Base-by-base conservation (phyloP, 495 filamentous ascomycete species). In the Penicillium macrosclerotiorum region DNA sequence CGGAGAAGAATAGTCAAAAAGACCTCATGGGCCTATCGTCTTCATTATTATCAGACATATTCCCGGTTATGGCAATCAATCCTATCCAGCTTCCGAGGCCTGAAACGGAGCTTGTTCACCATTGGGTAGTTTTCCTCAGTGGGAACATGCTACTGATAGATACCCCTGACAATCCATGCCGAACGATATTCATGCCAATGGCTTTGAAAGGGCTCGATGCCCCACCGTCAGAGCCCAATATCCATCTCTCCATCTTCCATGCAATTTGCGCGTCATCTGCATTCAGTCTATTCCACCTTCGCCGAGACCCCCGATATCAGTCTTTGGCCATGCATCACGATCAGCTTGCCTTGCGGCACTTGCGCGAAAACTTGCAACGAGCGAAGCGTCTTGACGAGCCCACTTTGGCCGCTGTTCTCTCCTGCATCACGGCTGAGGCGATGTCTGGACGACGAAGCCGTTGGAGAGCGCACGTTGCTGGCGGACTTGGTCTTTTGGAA, bases 191-290 rank as follows among this genome's bases (percentile, higher is more conserved):
- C 26, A 49, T 62, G 47, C 59, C 59, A 17, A 27, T 59, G 42
- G 59, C 59, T 2, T 27, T 62, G 19, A 53, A 59, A 27, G 59
- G 55, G 0, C 32, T 62, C 8, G 52, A 59, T 26, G 38, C 27
- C 9, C 13, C 38, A 3, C 24, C 52, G 3, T 16, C 23, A 3
- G 49, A 59, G 23, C 32, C 59, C 1, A 59, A 47, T 25, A 62
- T 59, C 3, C 49, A 62, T 30, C 55, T 50, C 16, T 55, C 59
- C 0, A 53, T 62, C n/a, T 59, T 59, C 19, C 59, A 62, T 22
- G 59, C 55, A 23, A 68, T 71, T 4, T 53, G 54, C 12, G 67
- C 52, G 27, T 72, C 71, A 1, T 54, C 59, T 14, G 52, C 59
- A 2, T 62, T 62, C 23, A 62, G 59, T 26, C 48, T 62, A 6